Conservation (phyloP, 352 stramenopile species). For the Phytophthora podocarpi region DNA sequence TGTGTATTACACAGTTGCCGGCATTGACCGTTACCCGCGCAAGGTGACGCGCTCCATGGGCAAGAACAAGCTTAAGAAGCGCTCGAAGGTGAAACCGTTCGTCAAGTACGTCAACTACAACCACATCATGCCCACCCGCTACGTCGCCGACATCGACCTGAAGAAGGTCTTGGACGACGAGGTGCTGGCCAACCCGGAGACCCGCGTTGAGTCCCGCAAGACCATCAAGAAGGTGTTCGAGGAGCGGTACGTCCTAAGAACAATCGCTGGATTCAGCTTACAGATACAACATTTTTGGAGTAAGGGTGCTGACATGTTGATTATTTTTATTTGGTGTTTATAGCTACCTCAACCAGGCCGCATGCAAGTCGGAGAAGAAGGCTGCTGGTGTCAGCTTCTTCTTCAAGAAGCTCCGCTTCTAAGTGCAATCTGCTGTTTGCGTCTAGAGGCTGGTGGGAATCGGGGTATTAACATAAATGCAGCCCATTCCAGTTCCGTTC, state of each 20-base stretch:
- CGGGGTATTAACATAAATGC: constrained; percentile 61
- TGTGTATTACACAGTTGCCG: constrained; percentile 75
- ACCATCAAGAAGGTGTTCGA: constrained; percentile 99
- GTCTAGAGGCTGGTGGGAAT: constrained; percentile 55
- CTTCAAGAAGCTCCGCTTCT: constrained; percentile 99
- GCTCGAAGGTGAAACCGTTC: constrained; percentile 99
- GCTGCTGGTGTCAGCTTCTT: constrained; percentile 98
- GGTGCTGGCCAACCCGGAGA: constrained; percentile 83
- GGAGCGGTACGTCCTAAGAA: constrained; percentile 88
- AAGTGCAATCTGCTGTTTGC: constrained; percentile 72
- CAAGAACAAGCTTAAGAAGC: constrained; percentile 97
- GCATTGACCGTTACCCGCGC: constrained; percentile 95
- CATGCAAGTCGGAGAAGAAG: constrained; percentile 98
- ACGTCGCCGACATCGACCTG: constrained; percentile 99
- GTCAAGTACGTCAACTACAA: constrained; percentile 99
- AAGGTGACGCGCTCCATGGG: constrained; percentile 98
- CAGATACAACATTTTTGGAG: not conserved
- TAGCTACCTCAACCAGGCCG: constrained; percentile 93
- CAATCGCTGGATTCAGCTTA: not conserved
- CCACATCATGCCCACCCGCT: constrained; percentile 99
- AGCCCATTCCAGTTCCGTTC: constrained; percentile 72
- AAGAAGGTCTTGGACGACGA: constrained; percentile 97
- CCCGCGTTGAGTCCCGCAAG: constrained; percentile 94
- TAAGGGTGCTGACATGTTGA: constrained; percentile 14
- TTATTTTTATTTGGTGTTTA: constrained; percentile 3